A percentile compares a stretch with the other conserved stretches of the same genome.
phyloP scores from a whole-genome alignment of 345 rosid species.

The Moricandia moricandioides region DNA sequence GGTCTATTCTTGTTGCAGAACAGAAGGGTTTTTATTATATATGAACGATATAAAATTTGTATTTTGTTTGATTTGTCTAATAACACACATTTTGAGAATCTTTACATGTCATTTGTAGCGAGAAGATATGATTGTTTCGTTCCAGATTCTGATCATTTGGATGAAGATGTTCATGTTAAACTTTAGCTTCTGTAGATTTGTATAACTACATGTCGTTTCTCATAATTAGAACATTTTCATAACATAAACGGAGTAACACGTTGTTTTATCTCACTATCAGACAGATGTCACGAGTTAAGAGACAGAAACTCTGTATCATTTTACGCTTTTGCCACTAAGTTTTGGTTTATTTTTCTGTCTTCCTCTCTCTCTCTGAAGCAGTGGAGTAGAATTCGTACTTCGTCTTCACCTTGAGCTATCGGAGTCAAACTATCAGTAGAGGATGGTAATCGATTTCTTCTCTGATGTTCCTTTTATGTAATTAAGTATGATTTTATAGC shows the following conservation, averaged over 20 bases:
- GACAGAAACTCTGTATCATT: too few species aligned
- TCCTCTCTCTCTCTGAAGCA: background rate
- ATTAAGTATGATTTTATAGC: background rate
- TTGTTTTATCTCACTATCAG: too few species aligned
- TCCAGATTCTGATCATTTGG: conserved; percentile 42
- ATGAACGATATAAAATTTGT: conserved; percentile 29
- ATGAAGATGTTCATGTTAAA: conserved; percentile 29
- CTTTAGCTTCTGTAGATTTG: conserved; percentile 45
- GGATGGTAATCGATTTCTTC: conserved; percentile 29
- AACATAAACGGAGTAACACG: too few species aligned
- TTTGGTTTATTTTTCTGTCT: too few species aligned
- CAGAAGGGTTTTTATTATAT: conserved; percentile 11
- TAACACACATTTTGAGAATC: background rate
- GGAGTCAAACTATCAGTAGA: conserved; percentile 17
- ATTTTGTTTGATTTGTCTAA: conserved; percentile 29
- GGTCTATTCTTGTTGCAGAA: conserved; percentile 27
- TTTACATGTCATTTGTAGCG: background rate
- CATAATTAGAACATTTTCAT: too few species aligned
- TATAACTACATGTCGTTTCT: conserved; percentile 17
- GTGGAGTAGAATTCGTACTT: background rate
- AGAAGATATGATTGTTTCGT: background rate
- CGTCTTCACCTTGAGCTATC: conserved; percentile 13
- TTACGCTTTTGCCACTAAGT: too few species aligned
- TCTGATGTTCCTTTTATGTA: background rate
- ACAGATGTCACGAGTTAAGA: too few species aligned